Evolutionary conservation across 73 alveolate genomes (phyloP).

Genomic region (Blepharisma stoltei): DNA sequence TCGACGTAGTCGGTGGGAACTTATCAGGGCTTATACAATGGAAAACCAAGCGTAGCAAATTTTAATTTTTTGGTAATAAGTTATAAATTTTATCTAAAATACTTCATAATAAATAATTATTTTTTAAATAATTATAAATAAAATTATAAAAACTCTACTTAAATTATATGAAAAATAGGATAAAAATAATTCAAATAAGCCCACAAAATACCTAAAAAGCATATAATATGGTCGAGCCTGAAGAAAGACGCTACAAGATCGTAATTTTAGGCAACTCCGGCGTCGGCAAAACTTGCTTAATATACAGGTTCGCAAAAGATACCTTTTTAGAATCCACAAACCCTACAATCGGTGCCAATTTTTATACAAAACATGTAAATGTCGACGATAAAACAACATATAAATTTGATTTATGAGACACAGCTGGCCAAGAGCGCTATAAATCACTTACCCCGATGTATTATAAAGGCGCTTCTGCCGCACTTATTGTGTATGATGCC

Average conservation of each 20-base stretch:
- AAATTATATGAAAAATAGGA: too few relatives aligned
- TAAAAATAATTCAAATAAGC: too few relatives aligned
- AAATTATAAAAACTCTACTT: too few relatives aligned
- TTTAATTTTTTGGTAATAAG: conserved; percentile 7
- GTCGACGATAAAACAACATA: conserved; percentile 41
- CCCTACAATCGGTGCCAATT: conserved; percentile 76
- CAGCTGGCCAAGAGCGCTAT: conserved; percentile 84
- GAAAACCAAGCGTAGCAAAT: conserved; percentile 47
- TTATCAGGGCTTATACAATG: conserved; percentile 39
- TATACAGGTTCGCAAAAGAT: conserved; percentile 24
- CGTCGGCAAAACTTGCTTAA: conserved; percentile 31
- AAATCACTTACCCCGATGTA: conserved; percentile 61
- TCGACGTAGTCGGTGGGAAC: conserved; percentile 39
- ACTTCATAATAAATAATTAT: too few relatives aligned
- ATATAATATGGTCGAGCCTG: background rate
- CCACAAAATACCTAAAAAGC: too few relatives aligned
- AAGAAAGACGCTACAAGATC: conserved; percentile 25
- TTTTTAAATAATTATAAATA: too few relatives aligned
- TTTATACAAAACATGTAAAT: conserved; percentile 51
- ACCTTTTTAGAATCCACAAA: conserved; percentile 32
- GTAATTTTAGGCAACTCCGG: conserved; percentile 19
- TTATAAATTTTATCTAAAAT: too few relatives aligned
- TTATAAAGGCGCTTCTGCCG: conserved; percentile 72
- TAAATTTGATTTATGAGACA: conserved; percentile 73
- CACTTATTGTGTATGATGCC: conserved; percentile 64